phyloP scores from a whole-genome alignment of 192 early-diverging fungal species.

The Glomus cerebriforme region DNA sequence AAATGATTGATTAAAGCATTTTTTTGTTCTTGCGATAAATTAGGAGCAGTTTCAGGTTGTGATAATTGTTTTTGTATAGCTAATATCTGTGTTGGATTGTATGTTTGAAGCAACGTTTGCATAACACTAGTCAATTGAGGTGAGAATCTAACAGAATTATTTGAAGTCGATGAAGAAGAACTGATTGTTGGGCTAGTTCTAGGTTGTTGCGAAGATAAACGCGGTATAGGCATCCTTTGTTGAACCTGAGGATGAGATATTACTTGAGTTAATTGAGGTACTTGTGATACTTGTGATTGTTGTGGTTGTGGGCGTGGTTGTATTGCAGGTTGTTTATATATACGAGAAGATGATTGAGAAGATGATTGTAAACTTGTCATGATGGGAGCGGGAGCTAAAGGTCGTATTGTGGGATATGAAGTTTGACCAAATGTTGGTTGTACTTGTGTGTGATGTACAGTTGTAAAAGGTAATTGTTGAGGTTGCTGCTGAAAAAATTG shows the following conservation, averaged over 20 bases:
- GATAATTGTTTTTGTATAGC: conserved; percentile 17
- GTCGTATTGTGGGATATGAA: neutral
- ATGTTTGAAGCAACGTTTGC: conserved; percentile 30
- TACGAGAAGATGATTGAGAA: neutral
- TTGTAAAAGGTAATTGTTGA: neutral
- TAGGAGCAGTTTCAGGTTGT: neutral
- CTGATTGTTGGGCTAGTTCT: neutral
- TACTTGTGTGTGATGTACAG: neutral
- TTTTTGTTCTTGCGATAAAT: conserved; percentile 16
- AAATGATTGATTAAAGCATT: conserved; percentile 28
- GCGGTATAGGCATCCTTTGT: neutral
- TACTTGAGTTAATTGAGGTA: conserved; percentile 2
- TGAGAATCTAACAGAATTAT: neutral
- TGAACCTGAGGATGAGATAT: conserved; percentile 6
- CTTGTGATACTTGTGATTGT: neutral
- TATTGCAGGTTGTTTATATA: conserved; percentile 7
- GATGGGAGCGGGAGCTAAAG: neutral
- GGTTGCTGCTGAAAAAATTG: neutral
- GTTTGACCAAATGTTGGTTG: conserved; percentile 2
- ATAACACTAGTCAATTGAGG: conserved; percentile 21
- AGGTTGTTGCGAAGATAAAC: neutral
- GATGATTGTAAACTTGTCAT: neutral
- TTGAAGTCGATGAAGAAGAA: neutral
- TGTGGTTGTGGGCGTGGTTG: neutral
- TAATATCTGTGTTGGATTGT: conserved; percentile 30